Evolutionary conservation across 352 stramenopile genomes (phyloP).

Genomic region (Phytopythium montanum): DNA sequence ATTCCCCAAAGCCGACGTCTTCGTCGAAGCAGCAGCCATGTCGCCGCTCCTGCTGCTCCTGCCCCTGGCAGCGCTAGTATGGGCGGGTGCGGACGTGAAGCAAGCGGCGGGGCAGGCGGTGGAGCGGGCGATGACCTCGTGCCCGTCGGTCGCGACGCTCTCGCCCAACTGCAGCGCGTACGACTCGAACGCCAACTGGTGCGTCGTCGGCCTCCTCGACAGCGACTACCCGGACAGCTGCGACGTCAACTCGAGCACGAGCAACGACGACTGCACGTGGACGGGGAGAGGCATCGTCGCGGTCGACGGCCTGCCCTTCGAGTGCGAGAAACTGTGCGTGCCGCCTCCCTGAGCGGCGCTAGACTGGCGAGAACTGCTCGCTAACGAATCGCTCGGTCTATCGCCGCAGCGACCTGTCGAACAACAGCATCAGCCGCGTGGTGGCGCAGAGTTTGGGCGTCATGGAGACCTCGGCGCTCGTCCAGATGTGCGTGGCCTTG

Average conservation of each 20-base stretch:
- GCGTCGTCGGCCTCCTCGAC: not conserved
- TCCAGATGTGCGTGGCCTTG: not conserved
- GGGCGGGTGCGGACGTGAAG: not conserved
- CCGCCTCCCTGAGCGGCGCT: no score
- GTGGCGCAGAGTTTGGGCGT: not conserved
- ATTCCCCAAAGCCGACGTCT: not conserved
- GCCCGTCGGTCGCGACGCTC: not conserved
- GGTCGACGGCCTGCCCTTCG: not conserved
- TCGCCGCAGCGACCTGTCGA: constrained; percentile 3
- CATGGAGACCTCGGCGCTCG: constrained; percentile 1
- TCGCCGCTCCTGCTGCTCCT: not conserved
- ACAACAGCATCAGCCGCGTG: constrained; percentile 3
- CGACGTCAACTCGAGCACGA: not conserved
- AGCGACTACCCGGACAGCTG: not conserved
- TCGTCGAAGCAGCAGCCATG: not conserved
- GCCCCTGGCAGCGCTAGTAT: not conserved
- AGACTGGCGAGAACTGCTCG: not conserved
- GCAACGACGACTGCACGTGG: constrained; percentile 1
- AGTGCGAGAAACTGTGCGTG: constrained; percentile 3
- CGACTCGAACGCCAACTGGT: not conserved
- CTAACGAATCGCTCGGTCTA: not conserved
- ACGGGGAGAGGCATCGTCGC: not conserved
- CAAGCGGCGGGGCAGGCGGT: no score
- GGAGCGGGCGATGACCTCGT: not conserved
- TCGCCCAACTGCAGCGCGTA: not conserved